Conservation (phyloP, 106 monocot species). For the Dioscorea alata region DNA sequence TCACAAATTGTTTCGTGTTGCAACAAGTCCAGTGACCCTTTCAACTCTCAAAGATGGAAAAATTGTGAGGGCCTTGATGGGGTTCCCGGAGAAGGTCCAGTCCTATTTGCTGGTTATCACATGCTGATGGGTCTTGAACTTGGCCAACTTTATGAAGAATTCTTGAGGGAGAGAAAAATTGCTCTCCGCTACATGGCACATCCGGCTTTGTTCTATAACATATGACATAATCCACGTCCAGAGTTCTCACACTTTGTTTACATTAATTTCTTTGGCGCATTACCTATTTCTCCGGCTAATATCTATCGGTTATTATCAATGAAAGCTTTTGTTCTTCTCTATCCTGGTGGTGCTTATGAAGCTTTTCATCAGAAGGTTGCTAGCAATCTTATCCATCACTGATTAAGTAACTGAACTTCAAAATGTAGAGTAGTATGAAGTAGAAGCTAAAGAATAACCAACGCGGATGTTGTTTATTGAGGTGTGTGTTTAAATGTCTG, state of each 20-base stretch:
- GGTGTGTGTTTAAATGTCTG: neutral
- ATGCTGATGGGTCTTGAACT: slow-evolving; percentile 82
- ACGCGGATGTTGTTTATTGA: neutral
- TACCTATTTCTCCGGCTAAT: slow-evolving; percentile 63
- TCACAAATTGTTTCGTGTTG: slow-evolving; percentile 42
- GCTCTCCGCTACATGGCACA: slow-evolving; percentile 71
- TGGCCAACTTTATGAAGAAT: slow-evolving; percentile 49
- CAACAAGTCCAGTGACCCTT: slow-evolving; percentile 59
- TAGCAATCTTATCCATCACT: slow-evolving; percentile 2
- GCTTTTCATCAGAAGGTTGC: slow-evolving; percentile 88
- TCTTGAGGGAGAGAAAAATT: slow-evolving; percentile 68
- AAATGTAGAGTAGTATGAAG: neutral
- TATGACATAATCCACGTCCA: slow-evolving; percentile 20
- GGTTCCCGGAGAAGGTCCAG: slow-evolving; percentile 78
- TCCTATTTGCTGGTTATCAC: slow-evolving; percentile 83
- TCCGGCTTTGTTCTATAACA: slow-evolving; percentile 40
- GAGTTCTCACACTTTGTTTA: slow-evolving; percentile 41
- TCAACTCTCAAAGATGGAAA: slow-evolving; percentile 66
- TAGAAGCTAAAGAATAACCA: no score
- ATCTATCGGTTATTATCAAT: slow-evolving; percentile 70
- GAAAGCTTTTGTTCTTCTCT: slow-evolving; percentile 80
- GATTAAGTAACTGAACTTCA: neutral
- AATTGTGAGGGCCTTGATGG: slow-evolving; percentile 78
- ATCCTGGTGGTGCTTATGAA: slow-evolving; percentile 92
- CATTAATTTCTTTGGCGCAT: slow-evolving; percentile 57